Percentiles rank a stretch among this genome's conserved stretches.
Conservation (phyloP, 1,139 yeast species). For the Yamadazyma jaroonii region DNA sequence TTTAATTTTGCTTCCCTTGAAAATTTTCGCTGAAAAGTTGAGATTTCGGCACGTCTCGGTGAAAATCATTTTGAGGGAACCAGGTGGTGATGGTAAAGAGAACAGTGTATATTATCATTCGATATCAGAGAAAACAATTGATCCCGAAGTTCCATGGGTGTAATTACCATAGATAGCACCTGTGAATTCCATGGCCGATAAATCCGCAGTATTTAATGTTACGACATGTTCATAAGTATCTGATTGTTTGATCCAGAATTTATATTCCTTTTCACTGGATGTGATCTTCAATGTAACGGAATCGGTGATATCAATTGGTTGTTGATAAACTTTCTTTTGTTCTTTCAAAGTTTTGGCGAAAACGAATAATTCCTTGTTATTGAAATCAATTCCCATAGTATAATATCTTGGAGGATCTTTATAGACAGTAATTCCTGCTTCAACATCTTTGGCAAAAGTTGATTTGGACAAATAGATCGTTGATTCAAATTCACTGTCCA, state of each 20-base stretch:
- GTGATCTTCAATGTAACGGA: constrained; percentile 3
- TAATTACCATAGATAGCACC: constrained; percentile 9
- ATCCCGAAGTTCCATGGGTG: constrained; percentile 1
- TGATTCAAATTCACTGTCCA: constrained; percentile 5
- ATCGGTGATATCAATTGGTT: constrained; percentile 1
- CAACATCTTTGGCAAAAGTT: constrained; percentile 1
- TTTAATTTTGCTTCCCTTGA: neutral
- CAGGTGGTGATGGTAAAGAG: neutral
- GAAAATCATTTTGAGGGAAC: too few relatives aligned
- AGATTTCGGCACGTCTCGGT: constrained; percentile 1
- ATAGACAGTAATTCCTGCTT: constrained; percentile 8
- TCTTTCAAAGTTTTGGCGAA: constrained; percentile 2
- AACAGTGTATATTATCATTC: too few relatives aligned
- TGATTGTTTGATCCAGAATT: constrained; percentile 2
- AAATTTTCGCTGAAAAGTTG: constrained; percentile 1
- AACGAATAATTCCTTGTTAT: constrained; percentile 1
- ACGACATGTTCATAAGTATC: constrained; percentile 1
- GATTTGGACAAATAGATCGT: constrained; percentile 4
- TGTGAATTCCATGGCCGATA: constrained; percentile 9
- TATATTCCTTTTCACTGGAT: constrained; percentile 7
- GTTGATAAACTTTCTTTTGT: neutral
- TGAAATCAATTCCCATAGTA: constrained; percentile 6
- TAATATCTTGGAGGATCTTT: constrained; percentile 8
- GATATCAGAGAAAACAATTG: constrained; percentile 5
- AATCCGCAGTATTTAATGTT: constrained; percentile 2